These are phyloP conservation scores for Globisporangium carolinianum DNA, from an alignment of 352 stramenopile genomes.

Conservation along the genomic window DNA sequence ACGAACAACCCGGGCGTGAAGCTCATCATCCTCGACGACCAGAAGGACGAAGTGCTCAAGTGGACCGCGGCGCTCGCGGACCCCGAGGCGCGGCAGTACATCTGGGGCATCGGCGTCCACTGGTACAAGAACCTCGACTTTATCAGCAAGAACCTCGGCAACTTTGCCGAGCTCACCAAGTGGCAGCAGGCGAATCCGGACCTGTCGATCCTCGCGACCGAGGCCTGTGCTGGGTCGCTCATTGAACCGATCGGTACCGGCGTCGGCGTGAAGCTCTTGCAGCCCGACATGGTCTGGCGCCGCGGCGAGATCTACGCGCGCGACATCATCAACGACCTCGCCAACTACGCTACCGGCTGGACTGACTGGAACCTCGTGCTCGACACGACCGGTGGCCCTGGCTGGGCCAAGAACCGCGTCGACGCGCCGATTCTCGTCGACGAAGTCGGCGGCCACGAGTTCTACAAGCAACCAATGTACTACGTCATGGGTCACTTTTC, in stretches of 20 bases:
- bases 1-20: conserved; percentile 68
- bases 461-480: conserved; percentile 84
- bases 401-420: conserved; percentile 57
- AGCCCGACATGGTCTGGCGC: conserved; percentile 43
- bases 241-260: conserved; percentile 38
- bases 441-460: conserved; percentile 40
- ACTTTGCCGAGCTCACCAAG: conserved; percentile 40
- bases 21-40: conserved; percentile 82
- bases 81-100: conserved; percentile 50
- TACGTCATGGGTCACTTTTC: conserved; percentile 72
- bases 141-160: conserved; percentile 25
- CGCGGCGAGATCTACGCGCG: conserved; percentile 73
- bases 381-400: conserved; percentile 64
- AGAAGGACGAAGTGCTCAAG: conserved; percentile 55
- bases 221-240: conserved; percentile 73
- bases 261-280: conserved; percentile 33
- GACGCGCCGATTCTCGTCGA: conserved; percentile 72
- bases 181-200: conserved; percentile 56
- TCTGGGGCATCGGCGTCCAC: conserved; percentile 81
- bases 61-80: conserved; percentile 42
- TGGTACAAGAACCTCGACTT: conserved; percentile 80
- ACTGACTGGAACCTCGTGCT: conserved; percentile 88
- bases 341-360: conserved; percentile 73
- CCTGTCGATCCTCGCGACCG: conserved; percentile 77
- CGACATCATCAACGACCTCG: conserved; percentile 84